A percentile compares a stretch with the other conserved stretches of the same genome.
Evolutionary conservation across 768 basidiomycete genomes (phyloP).

Genomic region (Steccherinum ochraceum): DNA sequence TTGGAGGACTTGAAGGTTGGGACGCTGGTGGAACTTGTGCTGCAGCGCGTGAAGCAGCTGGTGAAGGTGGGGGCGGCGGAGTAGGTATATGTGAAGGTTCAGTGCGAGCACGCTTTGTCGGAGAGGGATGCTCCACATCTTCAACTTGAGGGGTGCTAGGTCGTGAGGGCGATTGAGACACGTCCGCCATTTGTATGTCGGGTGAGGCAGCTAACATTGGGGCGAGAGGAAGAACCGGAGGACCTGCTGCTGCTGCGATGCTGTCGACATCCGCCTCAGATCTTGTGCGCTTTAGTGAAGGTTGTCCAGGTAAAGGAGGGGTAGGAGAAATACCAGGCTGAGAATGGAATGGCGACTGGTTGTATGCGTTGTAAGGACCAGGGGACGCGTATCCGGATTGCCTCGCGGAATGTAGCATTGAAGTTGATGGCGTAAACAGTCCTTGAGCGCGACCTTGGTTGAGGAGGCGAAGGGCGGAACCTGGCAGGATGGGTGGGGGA

Average conservation of each 20-base stretch:
- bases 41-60: constrained; percentile 8
- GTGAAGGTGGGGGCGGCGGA: constrained; percentile 9
- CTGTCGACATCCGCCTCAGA: constrained; percentile 60
- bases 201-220: constrained; percentile 26
- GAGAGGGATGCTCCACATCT: constrained; percentile 60
- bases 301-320: constrained; percentile 26
- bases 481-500: constrained; percentile 83
- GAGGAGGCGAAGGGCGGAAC: constrained; percentile 75
- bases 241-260: constrained; percentile 7
- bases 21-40: constrained; percentile 10
- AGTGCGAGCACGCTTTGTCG: constrained; percentile 64
- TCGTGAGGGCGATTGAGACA: constrained; percentile 46
- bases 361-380: constrained; percentile 38
- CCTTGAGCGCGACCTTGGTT: constrained; percentile 85
- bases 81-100: constrained; percentile 29
- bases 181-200: constrained; percentile 42
- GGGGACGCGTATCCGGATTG: constrained; percentile 48
- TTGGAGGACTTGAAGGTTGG: constrained; percentile 22
- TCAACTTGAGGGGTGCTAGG: constrained; percentile 31
- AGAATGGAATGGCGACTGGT: constrained; percentile 47
- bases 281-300: constrained; percentile 54
- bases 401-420: constrained; percentile 42
- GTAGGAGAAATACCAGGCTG: constrained; percentile 25
- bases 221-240: constrained; percentile 15
- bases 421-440: constrained; percentile 80